A percentile compares a stretch with the other conserved stretches of the same genome.
Evolutionary conservation across 2,329 filamentous ascomycete species (phyloP).

Genomic region (Colletotrichum sidae): DNA sequence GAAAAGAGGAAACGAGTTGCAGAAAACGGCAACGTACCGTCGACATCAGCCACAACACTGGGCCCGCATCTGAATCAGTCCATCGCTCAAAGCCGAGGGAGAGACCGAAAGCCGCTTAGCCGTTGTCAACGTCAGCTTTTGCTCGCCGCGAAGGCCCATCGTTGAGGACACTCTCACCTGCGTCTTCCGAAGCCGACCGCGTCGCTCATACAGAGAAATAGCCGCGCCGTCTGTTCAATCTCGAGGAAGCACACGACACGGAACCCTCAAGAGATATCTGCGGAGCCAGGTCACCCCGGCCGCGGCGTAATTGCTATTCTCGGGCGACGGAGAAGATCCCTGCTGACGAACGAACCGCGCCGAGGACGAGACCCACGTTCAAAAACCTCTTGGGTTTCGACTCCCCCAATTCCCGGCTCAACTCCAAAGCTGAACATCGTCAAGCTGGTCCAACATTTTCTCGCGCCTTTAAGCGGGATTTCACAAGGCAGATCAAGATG

Average conservation of each 20-base stretch:
- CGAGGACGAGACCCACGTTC: slow-evolving; percentile 30
- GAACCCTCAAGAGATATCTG: slow-evolving; percentile 4
- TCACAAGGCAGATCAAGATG: slow-evolving; percentile 32
- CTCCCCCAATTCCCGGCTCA: slow-evolving; percentile 18
- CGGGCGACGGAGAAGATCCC: slow-evolving; percentile 21
- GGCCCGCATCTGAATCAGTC: slow-evolving; percentile 9
- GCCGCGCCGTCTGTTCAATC: no score
- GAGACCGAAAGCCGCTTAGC: neutral
- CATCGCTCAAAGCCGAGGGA: slow-evolving; percentile 4
- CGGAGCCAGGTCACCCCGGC: slow-evolving; percentile 21
- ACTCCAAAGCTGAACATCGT: slow-evolving; percentile 36
- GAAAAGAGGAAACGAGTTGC: slow-evolving; percentile 18
- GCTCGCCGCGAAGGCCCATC: neutral
- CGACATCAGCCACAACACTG: slow-evolving; percentile 15
- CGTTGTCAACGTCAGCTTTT: neutral
- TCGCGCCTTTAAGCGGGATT: slow-evolving; percentile 9
- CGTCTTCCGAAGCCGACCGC: no score
- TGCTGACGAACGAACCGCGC: slow-evolving; percentile 26
- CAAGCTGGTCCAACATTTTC: slow-evolving; percentile 10
- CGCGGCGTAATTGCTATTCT: slow-evolving; percentile 26
- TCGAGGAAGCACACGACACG: slow-evolving; percentile 16
- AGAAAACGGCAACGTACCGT: slow-evolving; percentile 13
- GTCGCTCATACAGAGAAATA: no score
- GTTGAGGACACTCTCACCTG: no score
- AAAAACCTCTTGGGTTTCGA: slow-evolving; percentile 31